Base-by-base conservation (phyloP, 2,329 filamentous ascomycete species). In the Gliomastix tumulicola region DNA sequence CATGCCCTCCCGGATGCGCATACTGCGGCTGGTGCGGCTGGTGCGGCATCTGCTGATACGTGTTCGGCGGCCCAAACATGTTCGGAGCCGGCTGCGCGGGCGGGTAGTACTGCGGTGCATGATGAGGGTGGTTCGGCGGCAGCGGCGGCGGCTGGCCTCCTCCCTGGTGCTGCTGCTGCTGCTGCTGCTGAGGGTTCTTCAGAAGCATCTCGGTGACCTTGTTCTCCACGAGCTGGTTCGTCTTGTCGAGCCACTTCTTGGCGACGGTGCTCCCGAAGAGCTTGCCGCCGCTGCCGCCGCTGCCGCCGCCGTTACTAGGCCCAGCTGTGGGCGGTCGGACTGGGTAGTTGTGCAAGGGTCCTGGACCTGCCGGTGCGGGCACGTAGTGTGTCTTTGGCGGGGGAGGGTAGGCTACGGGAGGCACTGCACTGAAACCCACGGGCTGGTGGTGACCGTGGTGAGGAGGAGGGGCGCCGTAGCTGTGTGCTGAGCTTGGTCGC, bases 361-460 rank as follows among this genome's bases (percentile, higher is more conserved):
- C 34, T n/a, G 16, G 20, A 13, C n/a, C 12, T 7, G 22, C 20
- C 15, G 51, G 49, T 21, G 38, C 31, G n/a, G 52, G 54, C 5
- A 40, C 42, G 32, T 56, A 56, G 32, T 51, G 44, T 8, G 51
- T 57, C 42, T 50, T 56, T 4, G 57, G 56, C 9, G 57, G 56
- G 17, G 49, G 51, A 15, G 55, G 57, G 36, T 50, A 60, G 30
- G 41, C 41, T 34, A 48, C 50, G 12, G 47, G 48, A 11, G 46
- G 46, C 21, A 42, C 35, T 23, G 46, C 32, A 19, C 45, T 41
- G 45, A 41, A 51, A 18, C 38, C 55, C 40, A 36, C 19, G 7
- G 35, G 7, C 33, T 15, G 23, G 44, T n/a, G n/a, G n/a, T n/a
- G n/a, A n/a, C n/a, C n/a, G n/a, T n/a, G n/a, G n/a, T n/a, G n/a